Conservation (phyloP, 2,329 filamentous ascomycete genomes). For the Penicillium olsonii region DNA sequence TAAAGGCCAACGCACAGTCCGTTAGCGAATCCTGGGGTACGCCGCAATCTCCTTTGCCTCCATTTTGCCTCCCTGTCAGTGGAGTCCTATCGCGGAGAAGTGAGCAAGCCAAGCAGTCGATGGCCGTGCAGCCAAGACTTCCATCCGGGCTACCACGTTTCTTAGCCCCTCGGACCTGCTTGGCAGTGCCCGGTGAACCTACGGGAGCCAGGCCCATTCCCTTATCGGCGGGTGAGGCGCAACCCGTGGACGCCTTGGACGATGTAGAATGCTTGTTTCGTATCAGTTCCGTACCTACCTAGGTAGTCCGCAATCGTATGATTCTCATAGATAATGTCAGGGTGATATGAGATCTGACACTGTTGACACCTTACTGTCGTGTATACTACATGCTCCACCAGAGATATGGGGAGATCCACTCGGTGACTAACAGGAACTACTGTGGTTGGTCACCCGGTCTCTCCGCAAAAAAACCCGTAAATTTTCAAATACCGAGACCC, state of each 20-base stretch:
- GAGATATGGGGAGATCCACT: background rate
- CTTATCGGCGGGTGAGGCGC: background rate
- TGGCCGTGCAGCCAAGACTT: background rate
- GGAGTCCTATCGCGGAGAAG: slow-evolving; percentile 3
- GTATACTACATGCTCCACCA: too few species aligned
- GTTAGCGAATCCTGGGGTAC: slow-evolving; percentile 12
- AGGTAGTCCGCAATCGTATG: too few species aligned
- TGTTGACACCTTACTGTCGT: background rate
- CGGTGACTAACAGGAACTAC: background rate
- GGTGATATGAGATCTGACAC: background rate
- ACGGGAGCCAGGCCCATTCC: background rate
- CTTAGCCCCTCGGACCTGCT: background rate
- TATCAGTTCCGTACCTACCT: too few species aligned
- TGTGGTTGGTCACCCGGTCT: background rate
- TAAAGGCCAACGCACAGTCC: slow-evolving; percentile 3
- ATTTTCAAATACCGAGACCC: background rate
- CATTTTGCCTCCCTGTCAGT: background rate
- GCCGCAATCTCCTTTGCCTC: slow-evolving; percentile 6
- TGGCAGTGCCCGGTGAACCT: background rate
- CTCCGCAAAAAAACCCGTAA: background rate
- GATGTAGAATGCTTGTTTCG: too few species aligned
- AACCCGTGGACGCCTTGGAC: too few species aligned
- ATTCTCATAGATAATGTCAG: too few species aligned
- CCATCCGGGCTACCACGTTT: background rate
- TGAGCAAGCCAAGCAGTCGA: background rate